Base-by-base conservation (phyloP, 192 early-diverging fungal genomes). In the Cladochytrium replicatum region DNA sequence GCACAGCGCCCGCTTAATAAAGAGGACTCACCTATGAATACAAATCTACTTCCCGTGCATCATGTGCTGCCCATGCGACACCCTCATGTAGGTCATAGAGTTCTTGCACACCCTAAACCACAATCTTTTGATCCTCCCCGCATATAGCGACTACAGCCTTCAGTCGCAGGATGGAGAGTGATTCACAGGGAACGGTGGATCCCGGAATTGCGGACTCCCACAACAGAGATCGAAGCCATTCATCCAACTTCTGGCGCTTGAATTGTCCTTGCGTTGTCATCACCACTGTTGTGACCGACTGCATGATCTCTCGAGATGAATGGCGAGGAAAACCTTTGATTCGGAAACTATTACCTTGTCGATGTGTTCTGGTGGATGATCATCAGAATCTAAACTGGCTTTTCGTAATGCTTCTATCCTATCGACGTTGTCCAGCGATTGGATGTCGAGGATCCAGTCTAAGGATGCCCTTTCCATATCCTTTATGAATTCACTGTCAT, bases 161-260 rank as follows among this genome's bases (percentile, higher is more conserved):
- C 23, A 85, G 54, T 8, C 81, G 67, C 24, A 85, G 53, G 8
- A 85, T 65, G 28, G 64, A 60, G 2, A 70, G 45, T 51, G 48
- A 28, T 30, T 57, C 32, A n/a, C 51, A 32, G 9, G 29, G 29
- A 2, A 13, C 26, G 54, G 43, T 5, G 29, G 37, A 9, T 26
- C 27, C 11, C 27, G 61, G 58, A 17, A 78, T 19, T 0, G 37
- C 50, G n/a, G 66, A 60, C 29, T 80, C 80, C 83, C 83, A 85
- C 23, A 85, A 48, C 6, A 92, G 55, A 37, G 62, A 55, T 52
- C 86, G 89, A 3, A 92, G 60, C 89, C 89, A 92, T 40, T 67
- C 59, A 37, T 92, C 82, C 11, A 88, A 57, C 15, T 48, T 39
- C 24, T 61, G n/a, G 38, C 73, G 69, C 17, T 55, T 46, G 39